Conservation (phyloP, 495 filamentous ascomycete genomes). For the Emericellopsis terricola region DNA sequence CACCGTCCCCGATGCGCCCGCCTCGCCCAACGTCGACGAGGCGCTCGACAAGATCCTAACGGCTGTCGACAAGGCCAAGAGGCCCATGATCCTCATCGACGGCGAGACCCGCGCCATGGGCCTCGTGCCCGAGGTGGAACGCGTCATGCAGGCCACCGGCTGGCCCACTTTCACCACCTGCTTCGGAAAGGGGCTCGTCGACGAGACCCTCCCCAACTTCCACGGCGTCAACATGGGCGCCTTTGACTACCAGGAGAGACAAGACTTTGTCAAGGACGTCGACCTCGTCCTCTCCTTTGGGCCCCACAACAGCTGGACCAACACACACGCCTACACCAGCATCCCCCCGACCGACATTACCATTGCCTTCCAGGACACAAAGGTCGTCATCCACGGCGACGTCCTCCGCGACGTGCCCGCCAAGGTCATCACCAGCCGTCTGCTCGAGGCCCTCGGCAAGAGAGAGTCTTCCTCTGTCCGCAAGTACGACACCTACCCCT, state of each 20-base stretch:
- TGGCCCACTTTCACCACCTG: constrained; percentile 14
- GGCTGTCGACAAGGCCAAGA: constrained; percentile 7
- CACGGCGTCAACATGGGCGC: constrained; percentile 14
- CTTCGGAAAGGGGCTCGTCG: constrained; percentile 17
- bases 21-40: constrained; percentile 3
- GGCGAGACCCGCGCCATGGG: constrained; percentile 10
- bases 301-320: constrained; percentile 13
- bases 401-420: constrained; percentile 5
- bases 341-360: not conserved
- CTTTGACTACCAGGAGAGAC: constrained; percentile 7
- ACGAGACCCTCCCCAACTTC: constrained; percentile 13
- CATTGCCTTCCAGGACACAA: constrained; percentile 9
- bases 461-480: no score
- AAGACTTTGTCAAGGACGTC: constrained; percentile 10
- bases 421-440: constrained; percentile 7
- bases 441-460: not conserved
- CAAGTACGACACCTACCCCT: no score
- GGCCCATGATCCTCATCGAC: constrained; percentile 16
- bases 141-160: constrained; percentile 13
- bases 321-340: constrained; percentile 8
- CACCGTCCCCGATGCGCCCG: constrained; percentile 2
- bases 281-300: constrained; percentile 21
- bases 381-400: not conserved
- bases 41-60: constrained; percentile 6
- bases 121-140: constrained; percentile 8